phyloP scores from a whole-genome alignment of 2,329 filamentous ascomycete species.

The Thelonectria blattea region DNA sequence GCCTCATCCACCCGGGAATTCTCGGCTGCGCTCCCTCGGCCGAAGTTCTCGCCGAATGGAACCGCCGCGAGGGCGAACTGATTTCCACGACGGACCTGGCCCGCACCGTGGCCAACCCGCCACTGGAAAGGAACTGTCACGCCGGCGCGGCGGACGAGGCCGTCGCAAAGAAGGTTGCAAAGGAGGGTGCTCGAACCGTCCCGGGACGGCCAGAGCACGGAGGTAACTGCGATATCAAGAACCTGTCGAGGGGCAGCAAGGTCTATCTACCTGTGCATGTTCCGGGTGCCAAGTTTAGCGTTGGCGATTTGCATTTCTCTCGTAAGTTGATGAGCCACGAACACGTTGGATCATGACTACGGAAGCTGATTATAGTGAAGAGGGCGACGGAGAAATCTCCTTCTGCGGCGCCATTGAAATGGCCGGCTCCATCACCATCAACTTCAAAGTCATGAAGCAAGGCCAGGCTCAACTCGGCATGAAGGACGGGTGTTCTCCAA shows the following conservation, averaged over 20 bases:
- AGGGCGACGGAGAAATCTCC: conserved; percentile 89
- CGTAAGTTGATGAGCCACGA: conserved; percentile 43
- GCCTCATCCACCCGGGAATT: conserved; percentile 90
- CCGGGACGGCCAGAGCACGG: conserved; percentile 86
- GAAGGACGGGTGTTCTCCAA: conserved; percentile 67
- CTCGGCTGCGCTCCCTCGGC: conserved; percentile 85
- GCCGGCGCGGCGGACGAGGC: conserved; percentile 67
- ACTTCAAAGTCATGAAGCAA: conserved; percentile 85
- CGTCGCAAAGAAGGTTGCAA: conserved; percentile 70
- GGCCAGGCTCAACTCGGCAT: conserved; percentile 77
- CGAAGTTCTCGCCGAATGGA: conserved; percentile 82
- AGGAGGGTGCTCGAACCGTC: conserved; percentile 83
- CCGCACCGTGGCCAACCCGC: conserved; percentile 78
- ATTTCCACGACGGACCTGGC: conserved; percentile 71
- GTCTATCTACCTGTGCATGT: conserved; percentile 91
- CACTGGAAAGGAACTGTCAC: conserved; percentile 73
- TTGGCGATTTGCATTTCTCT: conserved; percentile 86
- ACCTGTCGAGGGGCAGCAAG: conserved; percentile 77
- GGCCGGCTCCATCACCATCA: conserved; percentile 89
- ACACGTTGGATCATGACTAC: background rate
- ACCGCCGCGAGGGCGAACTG: conserved; percentile 79
- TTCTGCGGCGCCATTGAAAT: conserved; percentile 94
- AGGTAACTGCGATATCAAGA: conserved; percentile 93
- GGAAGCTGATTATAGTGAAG: conserved; percentile 36
- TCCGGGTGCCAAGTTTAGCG: conserved; percentile 83